Percentiles rank a stretch among this genome's conserved stretches.
phyloP scores from a whole-genome alignment of 2,329 filamentous ascomycete genomes.

The Periconia digitata region DNA sequence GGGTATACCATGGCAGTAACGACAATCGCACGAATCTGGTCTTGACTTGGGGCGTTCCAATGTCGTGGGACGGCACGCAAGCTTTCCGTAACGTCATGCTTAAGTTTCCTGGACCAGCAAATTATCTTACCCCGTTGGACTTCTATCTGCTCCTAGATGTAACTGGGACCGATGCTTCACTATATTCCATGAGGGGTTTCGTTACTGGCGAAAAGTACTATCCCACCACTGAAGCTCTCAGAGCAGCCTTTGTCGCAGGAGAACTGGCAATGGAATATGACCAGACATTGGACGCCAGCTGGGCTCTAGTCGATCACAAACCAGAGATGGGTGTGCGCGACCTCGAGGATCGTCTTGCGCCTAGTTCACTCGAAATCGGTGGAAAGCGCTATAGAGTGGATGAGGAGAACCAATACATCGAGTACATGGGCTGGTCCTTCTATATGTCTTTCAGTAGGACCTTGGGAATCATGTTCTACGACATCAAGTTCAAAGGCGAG shows the following conservation, averaged over 20 bases:
- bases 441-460: conserved; percentile 54
- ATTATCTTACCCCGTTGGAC: conserved; percentile 49
- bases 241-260: conserved; percentile 48
- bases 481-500: conserved; percentile 58
- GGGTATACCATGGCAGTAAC: conserved; percentile 23
- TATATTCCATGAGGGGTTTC: conserved; percentile 48
- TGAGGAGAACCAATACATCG: conserved; percentile 46
- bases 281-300: conserved; percentile 51
- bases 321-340: conserved; percentile 26
- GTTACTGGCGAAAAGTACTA: conserved; percentile 57
- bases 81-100: conserved; percentile 48
- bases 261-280: conserved; percentile 49
- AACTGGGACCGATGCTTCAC: conserved; percentile 47
- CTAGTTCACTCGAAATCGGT: conserved; percentile 44
- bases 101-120: conserved; percentile 41
- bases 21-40: conserved; percentile 24
- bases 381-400: conserved; percentile 49
- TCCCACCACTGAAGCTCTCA: conserved; percentile 52
- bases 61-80: conserved; percentile 43
- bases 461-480: conserved; percentile 54
- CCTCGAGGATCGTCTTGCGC: conserved; percentile 47
- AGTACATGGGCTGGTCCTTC: conserved; percentile 56
- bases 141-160: conserved; percentile 50
- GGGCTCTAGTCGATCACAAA: conserved; percentile 48
- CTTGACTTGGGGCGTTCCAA: conserved; percentile 35